phyloP scores from a whole-genome alignment of 768 basidiomycete species.

The Suillus subluteus region DNA sequence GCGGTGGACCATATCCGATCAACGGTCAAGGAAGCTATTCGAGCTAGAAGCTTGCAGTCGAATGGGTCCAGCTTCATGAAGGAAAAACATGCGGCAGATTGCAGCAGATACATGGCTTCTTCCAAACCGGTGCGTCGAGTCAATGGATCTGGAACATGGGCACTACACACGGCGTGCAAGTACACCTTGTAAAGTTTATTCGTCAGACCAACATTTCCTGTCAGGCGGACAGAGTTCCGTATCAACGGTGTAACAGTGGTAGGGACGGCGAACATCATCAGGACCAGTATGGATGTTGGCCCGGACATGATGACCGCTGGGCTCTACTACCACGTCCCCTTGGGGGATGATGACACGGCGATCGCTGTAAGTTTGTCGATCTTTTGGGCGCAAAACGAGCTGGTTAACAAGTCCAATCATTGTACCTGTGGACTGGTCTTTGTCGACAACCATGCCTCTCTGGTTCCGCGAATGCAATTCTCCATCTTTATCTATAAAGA shows the following conservation, averaged over 20 bases:
- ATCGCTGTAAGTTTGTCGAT: slow-evolving; percentile 4
- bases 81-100: slow-evolving; percentile 39
- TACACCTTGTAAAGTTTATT: slow-evolving; percentile 38
- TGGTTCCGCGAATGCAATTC: slow-evolving; percentile 42
- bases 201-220: slow-evolving; percentile 22
- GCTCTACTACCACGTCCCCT: slow-evolving; percentile 2
- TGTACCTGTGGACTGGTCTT: slow-evolving; percentile 40
- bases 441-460: slow-evolving; percentile 41
- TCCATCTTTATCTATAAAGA: slow-evolving; percentile 32
- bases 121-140: slow-evolving; percentile 44
- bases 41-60: slow-evolving; percentile 33
- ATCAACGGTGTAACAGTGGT: slow-evolving; percentile 31
- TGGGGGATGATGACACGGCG: slow-evolving; percentile 20
- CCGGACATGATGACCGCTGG: not conserved
- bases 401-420: slow-evolving; percentile 43
- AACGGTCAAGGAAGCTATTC: slow-evolving; percentile 38
- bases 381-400: slow-evolving; percentile 38
- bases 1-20: slow-evolving; percentile 38
- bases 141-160: slow-evolving; percentile 40
- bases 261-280: slow-evolving; percentile 4
- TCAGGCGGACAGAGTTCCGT: slow-evolving; percentile 28
- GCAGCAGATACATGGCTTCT: slow-evolving; percentile 41
- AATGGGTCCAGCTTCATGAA: slow-evolving; percentile 36
- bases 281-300: not conserved
- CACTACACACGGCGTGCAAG: slow-evolving; percentile 46